These are phyloP conservation scores for Nelumbo lutea DNA, from an alignment of 164 flowering plant species.

Conservation along the genomic window DNA sequence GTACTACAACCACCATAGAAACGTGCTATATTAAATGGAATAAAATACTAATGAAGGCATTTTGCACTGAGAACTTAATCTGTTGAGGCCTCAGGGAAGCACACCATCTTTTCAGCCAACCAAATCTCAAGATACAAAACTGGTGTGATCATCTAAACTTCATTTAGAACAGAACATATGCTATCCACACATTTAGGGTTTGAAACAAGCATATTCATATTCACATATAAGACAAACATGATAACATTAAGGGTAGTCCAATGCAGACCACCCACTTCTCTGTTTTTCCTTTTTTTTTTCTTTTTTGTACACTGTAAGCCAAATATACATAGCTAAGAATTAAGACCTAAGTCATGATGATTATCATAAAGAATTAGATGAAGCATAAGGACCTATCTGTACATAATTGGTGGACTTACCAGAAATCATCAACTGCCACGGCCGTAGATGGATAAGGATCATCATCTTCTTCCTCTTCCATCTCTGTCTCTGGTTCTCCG, in stretches of 20 bases:
- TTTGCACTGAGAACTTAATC: too few species aligned
- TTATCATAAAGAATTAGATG: constrained; percentile 19
- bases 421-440: constrained; percentile 47
- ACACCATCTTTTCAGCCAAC: neutral
- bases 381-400: constrained; percentile 16
- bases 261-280: constrained; percentile 19
- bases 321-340: constrained; percentile 19
- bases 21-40: too few species aligned
- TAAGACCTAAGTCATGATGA: constrained; percentile 15
- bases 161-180: neutral
- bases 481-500: constrained; percentile 63
- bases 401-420: constrained; percentile 23
- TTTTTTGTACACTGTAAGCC: constrained; percentile 16
- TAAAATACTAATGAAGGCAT: too few species aligned
- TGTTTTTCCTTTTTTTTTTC: constrained; percentile 6
- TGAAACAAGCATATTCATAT: constrained; percentile 1
- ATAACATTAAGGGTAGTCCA: constrained; percentile 20
- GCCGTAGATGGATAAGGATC: constrained; percentile 31
- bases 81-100: too few species aligned
- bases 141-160: too few species aligned
- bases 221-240: constrained; percentile 11
- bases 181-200: neutral
- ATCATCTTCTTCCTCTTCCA: constrained; percentile 63
- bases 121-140: neutral
- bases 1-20: too few species aligned